A percentile compares a stretch with the other conserved stretches of the same genome.
Conservation (phyloP, 2,329 filamentous ascomycete species). For the Chaetomiaceae sp. region DNA sequence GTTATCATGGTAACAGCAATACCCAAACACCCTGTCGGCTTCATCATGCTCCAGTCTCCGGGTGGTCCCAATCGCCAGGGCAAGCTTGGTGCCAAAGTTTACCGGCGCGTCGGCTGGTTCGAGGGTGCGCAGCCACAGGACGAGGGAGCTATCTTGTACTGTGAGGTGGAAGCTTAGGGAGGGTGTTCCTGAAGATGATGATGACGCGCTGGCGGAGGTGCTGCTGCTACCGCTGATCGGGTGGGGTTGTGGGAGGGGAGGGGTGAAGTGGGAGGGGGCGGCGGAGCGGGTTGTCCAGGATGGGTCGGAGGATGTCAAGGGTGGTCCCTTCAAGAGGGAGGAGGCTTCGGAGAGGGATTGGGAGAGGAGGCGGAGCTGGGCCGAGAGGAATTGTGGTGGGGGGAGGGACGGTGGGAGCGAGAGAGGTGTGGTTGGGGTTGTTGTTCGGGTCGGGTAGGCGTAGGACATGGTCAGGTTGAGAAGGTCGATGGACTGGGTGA, state of each 20-base stretch:
- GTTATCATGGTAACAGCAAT: constrained; percentile 33
- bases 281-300: constrained; percentile 44
- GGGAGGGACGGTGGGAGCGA: constrained; percentile 53
- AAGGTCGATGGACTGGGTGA: constrained; percentile 79
- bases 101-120: constrained; percentile 61
- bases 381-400: constrained; percentile 49
- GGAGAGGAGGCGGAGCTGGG: constrained; percentile 53
- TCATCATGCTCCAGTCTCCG: constrained; percentile 72
- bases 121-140: constrained; percentile 65
- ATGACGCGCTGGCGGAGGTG: background rate
- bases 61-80: constrained; percentile 62
- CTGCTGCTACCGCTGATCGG: background rate
- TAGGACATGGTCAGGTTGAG: constrained; percentile 73
- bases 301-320: constrained; percentile 36
- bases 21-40: constrained; percentile 70
- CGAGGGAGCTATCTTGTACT: constrained; percentile 65
- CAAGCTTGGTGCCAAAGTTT: constrained; percentile 62
- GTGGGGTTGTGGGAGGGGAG: constrained; percentile 27
- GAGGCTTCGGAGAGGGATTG: constrained; percentile 50
- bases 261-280: constrained; percentile 40
- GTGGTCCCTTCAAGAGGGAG: constrained; percentile 52
- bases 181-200: constrained; percentile 25
- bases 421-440: constrained; percentile 54
- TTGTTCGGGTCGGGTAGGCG: constrained; percentile 51
- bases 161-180: constrained; percentile 68